Evolutionary conservation across 257 asterid genomes (phyloP), one percentile per base, ranked within the genome.

Genomic region (Penstemon davidsonii): DNA sequence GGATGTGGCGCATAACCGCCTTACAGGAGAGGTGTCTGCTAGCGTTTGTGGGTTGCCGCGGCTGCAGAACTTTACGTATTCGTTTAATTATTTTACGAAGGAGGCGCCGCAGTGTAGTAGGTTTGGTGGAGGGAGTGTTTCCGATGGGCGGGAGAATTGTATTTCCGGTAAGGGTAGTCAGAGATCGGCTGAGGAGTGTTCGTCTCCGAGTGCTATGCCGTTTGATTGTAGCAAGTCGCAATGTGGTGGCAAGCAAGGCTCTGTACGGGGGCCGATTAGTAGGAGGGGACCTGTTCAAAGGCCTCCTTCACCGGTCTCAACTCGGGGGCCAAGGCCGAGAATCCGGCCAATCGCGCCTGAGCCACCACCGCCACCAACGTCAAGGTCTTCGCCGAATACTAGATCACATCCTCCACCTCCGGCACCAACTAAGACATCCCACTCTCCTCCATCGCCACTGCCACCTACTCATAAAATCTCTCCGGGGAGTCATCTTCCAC

Each of bases 21-120:
- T 88, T 18, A 86, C 91, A 0, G 96, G 93, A 11, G 84, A 74
- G 55, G 80, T 88, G 49, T 86, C 88, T 2, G 80, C 82, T 10
- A 63, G 62, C n/a, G 63, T 88, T 19, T 88, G 96, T 55, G 70
- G 56, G 64, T 82, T 88, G 39, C 87, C 96, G 0, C 79, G 81
- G 73, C 70, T 88, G 82, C 84, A 67, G 38, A 88, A 88, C 67
- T 82, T 88, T 8, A 88, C 86, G 0, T 86, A 81, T 57, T 81
- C 96, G 0, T 86, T 66, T 71, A 88, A 88, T 40, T 88, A 77
- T 60, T 84, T 88, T 69, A 78, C 81, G 2, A 79, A 79, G 56
- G 91, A 79, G 75, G 87, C 88, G 3, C 85, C 88, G 3, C 79
- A 71, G 15, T 88, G 96, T 60, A 76, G 72, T 0, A 67, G 66